A percentile compares a stretch with the other conserved stretches of the same genome.
These are phyloP conservation scores for Caloboletus firmus DNA, from an alignment of 1,284 basidiomycete genomes.

Conservation along the genomic window DNA sequence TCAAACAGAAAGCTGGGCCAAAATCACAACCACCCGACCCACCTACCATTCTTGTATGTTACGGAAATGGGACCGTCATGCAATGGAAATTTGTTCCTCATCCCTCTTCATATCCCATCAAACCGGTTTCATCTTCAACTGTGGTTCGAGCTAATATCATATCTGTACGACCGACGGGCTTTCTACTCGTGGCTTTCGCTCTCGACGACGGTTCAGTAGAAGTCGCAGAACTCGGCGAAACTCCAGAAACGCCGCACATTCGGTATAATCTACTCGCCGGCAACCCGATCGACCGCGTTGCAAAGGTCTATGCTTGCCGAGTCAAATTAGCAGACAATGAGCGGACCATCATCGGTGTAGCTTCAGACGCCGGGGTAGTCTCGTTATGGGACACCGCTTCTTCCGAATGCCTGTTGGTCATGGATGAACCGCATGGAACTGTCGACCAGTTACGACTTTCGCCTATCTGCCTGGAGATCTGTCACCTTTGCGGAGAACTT, in stretches of 20 bases:
- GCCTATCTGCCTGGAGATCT: conserved; percentile 51
- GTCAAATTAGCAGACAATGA: conserved; percentile 50
- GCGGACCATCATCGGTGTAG: conserved; percentile 57
- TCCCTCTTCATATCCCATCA: conserved; percentile 42
- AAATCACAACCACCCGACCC: conserved; percentile 33
- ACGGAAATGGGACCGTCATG: conserved; percentile 57
- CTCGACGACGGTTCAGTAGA: conserved; percentile 66
- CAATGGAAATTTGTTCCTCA: conserved; percentile 51
- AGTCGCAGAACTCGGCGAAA: conserved; percentile 51
- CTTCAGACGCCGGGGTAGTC: conserved; percentile 65
- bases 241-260: conserved; percentile 35
- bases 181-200: conserved; percentile 56
- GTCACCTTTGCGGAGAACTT: conserved; percentile 65
- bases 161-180: conserved; percentile 45
- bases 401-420: conserved; percentile 56
- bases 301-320: conserved; percentile 51
- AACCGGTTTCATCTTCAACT: conserved; percentile 44
- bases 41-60: conserved; percentile 50
- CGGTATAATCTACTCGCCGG: conserved; percentile 57
- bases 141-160: conserved; percentile 52
- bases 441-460: conserved; percentile 55
- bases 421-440: conserved; percentile 58
- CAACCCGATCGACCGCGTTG: conserved; percentile 52
- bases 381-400: conserved; percentile 68
- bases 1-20: conserved; percentile 29